Evolutionary conservation across 768 basidiomycete genomes (phyloP).

Genomic region (Kondoa malvinella): DNA sequence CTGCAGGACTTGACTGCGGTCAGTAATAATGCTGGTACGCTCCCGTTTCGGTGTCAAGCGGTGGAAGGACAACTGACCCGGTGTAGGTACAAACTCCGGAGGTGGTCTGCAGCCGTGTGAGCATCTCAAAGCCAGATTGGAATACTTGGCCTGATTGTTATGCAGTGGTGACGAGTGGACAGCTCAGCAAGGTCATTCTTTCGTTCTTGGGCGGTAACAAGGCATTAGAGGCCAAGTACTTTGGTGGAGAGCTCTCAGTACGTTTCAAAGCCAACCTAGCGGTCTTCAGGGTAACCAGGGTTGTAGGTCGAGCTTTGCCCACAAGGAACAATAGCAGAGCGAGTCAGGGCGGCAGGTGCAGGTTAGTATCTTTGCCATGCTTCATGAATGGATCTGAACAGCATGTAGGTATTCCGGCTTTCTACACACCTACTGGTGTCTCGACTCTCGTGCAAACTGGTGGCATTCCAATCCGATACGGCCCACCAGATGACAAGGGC

Average conservation of each 20-base stretch:
- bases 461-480: constrained; percentile 40
- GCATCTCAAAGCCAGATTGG: constrained; percentile 1
- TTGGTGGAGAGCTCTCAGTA: not conserved
- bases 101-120: constrained; percentile 2
- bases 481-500: constrained; percentile 63
- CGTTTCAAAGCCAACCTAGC: not conserved
- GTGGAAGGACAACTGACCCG: not conserved
- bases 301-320: constrained; percentile 57
- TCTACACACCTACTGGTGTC: constrained; percentile 71
- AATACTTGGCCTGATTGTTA: constrained; percentile 34
- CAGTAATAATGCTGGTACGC: constrained; percentile 64
- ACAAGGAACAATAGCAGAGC: constrained; percentile 76
- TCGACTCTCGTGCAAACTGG: constrained; percentile 67
- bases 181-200: constrained; percentile 66
- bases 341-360: constrained; percentile 70
- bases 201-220: constrained; percentile 70
- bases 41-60: constrained; percentile 8
- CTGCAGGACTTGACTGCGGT: constrained; percentile 62
- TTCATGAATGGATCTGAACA: not conserved
- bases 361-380: not conserved
- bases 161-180: constrained; percentile 38
- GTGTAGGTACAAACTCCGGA: not conserved
- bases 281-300: not conserved
- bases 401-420: constrained; percentile 62
- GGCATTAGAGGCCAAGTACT: constrained; percentile 31